Evolutionary conservation across 345 rosid species (phyloP).

Genomic region (Eucalyptus grandis): DNA sequence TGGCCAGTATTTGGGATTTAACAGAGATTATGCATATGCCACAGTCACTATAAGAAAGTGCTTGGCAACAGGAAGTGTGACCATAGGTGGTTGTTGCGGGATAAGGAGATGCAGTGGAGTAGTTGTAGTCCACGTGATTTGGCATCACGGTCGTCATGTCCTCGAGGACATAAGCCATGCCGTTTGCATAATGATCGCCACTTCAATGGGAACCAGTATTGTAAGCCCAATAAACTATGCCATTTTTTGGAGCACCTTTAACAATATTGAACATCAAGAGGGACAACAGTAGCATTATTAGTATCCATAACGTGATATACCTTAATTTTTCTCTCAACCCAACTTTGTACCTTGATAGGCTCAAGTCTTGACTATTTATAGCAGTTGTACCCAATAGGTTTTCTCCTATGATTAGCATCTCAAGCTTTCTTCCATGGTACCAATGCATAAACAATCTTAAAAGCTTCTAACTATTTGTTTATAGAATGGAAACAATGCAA

Average conservation of each 20-base stretch:
- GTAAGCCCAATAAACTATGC: not conserved
- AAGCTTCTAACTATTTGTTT: not conserved
- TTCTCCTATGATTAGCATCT: not conserved
- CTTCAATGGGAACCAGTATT: not conserved
- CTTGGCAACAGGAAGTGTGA: not conserved
- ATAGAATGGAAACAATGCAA: not conserved
- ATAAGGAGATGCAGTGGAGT: not conserved
- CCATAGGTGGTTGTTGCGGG: not conserved
- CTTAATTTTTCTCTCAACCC: too few species aligned
- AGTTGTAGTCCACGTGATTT: not conserved
- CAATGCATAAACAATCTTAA: not conserved
- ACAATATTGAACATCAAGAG: not conserved
- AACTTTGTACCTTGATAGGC: not conserved
- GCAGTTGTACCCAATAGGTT: slow-evolving; percentile 17
- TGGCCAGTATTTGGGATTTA: not conserved
- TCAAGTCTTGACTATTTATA: not conserved
- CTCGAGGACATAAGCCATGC: not conserved
- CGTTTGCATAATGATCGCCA: not conserved
- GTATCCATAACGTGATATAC: not conserved
- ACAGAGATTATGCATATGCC: not conserved
- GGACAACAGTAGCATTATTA: not conserved
- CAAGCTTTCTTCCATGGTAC: not conserved
- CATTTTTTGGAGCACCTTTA: not conserved
- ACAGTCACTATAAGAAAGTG: not conserved
- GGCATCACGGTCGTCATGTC: not conserved